A percentile compares a stretch with the other conserved stretches of the same genome.
phyloP scores from a whole-genome alignment of 345 rosid genomes.

The Salix udensis region DNA sequence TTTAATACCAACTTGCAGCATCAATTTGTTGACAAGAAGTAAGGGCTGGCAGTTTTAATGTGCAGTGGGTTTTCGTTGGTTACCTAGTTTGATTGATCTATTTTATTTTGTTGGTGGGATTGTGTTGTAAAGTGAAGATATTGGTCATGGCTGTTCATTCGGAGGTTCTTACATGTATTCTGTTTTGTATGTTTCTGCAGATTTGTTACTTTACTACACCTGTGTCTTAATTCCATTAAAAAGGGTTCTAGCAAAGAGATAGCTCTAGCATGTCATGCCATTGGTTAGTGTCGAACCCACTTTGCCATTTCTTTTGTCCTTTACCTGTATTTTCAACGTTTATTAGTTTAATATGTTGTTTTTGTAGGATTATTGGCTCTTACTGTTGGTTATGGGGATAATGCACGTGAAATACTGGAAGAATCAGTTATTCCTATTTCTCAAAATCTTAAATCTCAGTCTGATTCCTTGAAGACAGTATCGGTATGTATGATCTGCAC shows the following conservation, averaged over 20 bases:
- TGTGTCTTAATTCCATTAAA: slow-evolving; percentile 57
- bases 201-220: slow-evolving; percentile 82
- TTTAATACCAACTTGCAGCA: slow-evolving; percentile 65
- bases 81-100: neutral
- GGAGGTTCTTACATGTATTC: neutral
- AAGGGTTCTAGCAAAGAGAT: slow-evolving; percentile 73
- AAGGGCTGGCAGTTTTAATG: slow-evolving; percentile 11
- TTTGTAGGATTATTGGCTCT: slow-evolving; percentile 72
- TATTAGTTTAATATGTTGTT: slow-evolving; percentile 2
- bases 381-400: slow-evolving; percentile 66
- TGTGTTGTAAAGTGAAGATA: too few species aligned
- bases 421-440: slow-evolving; percentile 58
- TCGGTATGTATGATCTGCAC: slow-evolving; percentile 37
- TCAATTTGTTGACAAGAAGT: slow-evolving; percentile 80
- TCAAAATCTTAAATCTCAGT: slow-evolving; percentile 62
- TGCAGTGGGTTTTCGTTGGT: neutral
- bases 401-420: slow-evolving; percentile 60
- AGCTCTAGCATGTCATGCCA: slow-evolving; percentile 59
- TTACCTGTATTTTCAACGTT: neutral
- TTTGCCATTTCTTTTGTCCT: neutral
- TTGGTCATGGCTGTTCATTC: neutral
- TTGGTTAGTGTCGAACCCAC: slow-evolving; percentile 45
- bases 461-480: slow-evolving; percentile 46
- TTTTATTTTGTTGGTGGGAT: neutral
- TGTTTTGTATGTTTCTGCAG: slow-evolving; percentile 29